These are phyloP conservation scores for Striga hermonthica DNA, from an alignment of 305 asterid genomes.

Conservation along the genomic window DNA sequence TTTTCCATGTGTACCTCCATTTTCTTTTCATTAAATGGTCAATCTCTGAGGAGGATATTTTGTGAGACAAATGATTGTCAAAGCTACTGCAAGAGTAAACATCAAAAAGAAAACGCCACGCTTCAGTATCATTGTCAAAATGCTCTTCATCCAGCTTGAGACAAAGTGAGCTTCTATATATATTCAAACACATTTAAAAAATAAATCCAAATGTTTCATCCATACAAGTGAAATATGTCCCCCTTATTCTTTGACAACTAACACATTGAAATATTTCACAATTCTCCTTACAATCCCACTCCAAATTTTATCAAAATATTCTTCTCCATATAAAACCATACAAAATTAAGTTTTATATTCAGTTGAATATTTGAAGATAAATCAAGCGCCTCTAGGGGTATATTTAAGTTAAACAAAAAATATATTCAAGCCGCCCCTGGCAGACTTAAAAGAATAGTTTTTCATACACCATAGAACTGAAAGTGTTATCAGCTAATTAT, in stretches of 20 bases:
- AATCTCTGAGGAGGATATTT: constrained; percentile 50
- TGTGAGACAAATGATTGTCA: constrained; percentile 59
- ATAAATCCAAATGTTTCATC: background rate
- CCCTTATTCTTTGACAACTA: background rate
- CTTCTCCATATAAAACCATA: background rate
- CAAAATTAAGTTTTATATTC: background rate
- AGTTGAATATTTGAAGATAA: constrained; percentile 4
- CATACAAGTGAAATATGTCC: background rate
- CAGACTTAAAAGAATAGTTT: constrained; percentile 22
- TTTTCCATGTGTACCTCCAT: constrained; percentile 76
- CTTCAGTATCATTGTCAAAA: background rate
- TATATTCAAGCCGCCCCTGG: constrained; percentile 8
- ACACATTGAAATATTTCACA: background rate
- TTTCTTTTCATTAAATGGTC: constrained; percentile 47
- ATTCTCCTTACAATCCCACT: background rate
- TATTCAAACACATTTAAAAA: background rate
- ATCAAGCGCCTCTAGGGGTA: background rate
- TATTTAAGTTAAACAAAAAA: constrained; percentile 8
- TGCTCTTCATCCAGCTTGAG: background rate
- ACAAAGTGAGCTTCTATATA: background rate
- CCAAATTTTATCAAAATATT: constrained; percentile 7
- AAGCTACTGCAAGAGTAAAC: constrained; percentile 53
- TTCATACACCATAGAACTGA: constrained; percentile 7
- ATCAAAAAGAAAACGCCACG: background rate
- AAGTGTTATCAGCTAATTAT: background rate